Base-by-base conservation (phyloP, 1,139 yeast species). In the Zygotorulaspora mrakii region DNA sequence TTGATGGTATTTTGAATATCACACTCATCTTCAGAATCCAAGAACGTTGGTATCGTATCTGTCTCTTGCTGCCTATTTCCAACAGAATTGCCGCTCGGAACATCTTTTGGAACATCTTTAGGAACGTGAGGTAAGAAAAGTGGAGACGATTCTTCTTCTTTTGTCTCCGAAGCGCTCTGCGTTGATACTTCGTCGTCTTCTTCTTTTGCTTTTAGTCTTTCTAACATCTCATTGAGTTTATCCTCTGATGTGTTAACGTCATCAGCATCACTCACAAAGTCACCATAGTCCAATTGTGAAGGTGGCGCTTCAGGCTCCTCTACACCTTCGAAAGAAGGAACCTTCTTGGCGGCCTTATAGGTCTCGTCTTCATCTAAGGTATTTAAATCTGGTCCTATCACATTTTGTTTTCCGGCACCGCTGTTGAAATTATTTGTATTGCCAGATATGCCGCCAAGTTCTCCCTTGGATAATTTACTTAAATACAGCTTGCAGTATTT, bases 401-500 rank as follows among this genome's bases (percentile, higher is more conserved):
- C 23, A 20, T 20, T 20, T 7, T 20, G 10, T 7, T n/a, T 25
- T 25, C 13, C 29, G 14, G 13, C 16, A 25, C 12, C 8, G 28
- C 12, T 22, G 17, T 3, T 13, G 11, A 14, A 21, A 8, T 12
- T n/a, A 7, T 18, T 28, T 9, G 20, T 23, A 9, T 33, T 13
- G 20, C 45, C 46, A 18, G 52, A 24, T 26, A 55, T 23, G 11
- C 33, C 17, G 20, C 46, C 47, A 18, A 53, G 28, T 28, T 57
- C 54, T 13, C 58, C 57, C 36, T 51, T 53, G 4, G 50, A 51
- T 17, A 58, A 29, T 23, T 52, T 51, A 23, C 49, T 52, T 31
- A 61, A 33, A 31, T 50, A 57, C 5, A 57, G 25, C 37, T 61
- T 61, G 39, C 62, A 53, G 31, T 46, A 49, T 36, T 61, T 59